phyloP scores from a whole-genome alignment of 176 grass and related monocot species.

The Oryza nivara region DNA sequence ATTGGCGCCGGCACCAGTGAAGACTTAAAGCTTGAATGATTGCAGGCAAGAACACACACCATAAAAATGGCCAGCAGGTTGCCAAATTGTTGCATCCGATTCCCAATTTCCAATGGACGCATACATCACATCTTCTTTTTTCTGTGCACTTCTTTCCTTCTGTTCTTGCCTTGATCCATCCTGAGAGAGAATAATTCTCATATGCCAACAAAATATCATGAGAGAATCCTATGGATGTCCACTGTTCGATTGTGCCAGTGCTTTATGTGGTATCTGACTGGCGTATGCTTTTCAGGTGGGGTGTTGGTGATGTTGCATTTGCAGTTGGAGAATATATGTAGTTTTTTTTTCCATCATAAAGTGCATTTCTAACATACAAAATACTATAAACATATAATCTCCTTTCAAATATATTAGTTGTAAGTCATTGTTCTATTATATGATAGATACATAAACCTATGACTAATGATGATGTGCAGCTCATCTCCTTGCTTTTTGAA shows the following conservation, averaged over 20 bases:
- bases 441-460: background rate
- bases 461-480: background rate
- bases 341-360: background rate
- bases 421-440: background rate
- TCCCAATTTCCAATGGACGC: background rate
- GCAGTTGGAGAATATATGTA: background rate
- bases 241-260: background rate
- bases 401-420: background rate
- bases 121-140: constrained; percentile 44
- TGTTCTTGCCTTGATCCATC: constrained; percentile 16
- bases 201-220: constrained; percentile 24
- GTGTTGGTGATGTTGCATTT: background rate
- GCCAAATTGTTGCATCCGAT: constrained; percentile 16
- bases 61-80: constrained; percentile 9
- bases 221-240: constrained; percentile 48
- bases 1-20: constrained; percentile 2
- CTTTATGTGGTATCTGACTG: constrained; percentile 17
- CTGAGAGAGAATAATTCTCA: constrained; percentile 29
- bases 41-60: constrained; percentile 20
- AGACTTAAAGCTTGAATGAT: constrained; percentile 27
- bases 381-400: background rate
- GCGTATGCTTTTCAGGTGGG: constrained; percentile 34
- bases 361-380: background rate
- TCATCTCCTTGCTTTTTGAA: background rate
- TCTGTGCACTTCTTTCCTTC: background rate